Conservation (phyloP, 331 rosid species). For the Telfairia occidentalis region DNA sequence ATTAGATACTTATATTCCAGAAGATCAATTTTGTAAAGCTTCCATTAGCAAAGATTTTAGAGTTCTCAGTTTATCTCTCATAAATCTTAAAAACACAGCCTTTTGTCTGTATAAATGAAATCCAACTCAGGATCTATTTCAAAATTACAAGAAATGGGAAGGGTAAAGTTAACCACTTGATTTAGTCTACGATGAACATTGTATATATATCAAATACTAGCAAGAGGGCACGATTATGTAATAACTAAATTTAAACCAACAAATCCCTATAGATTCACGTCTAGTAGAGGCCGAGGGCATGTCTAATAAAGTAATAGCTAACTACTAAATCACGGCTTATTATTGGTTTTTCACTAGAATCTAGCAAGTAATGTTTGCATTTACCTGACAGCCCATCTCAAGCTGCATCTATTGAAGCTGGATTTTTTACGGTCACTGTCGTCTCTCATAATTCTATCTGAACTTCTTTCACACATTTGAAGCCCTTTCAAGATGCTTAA, state of each 20-base stretch:
- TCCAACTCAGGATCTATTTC: neutral
- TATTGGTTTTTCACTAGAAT: neutral
- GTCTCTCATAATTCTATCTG: conserved; percentile 20
- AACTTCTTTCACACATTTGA: conserved; percentile 24
- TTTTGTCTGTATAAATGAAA: neutral
- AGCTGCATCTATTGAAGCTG: conserved; percentile 25
- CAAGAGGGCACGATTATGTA: neutral
- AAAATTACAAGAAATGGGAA: neutral
- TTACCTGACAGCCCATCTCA: conserved; percentile 43
- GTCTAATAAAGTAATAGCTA: neutral
- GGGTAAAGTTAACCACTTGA: neutral
- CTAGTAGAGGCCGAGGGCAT: neutral
- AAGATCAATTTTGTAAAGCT: neutral
- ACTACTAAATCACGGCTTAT: neutral
- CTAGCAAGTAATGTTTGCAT: conserved; percentile 16
- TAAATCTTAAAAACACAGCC: neutral
- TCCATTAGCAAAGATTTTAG: neutral
- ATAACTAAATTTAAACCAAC: neutral
- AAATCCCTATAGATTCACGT: neutral
- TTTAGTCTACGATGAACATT: neutral
- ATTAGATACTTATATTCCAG: neutral
- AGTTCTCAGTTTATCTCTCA: neutral
- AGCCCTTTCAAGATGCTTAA: conserved; percentile 36
- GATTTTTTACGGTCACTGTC: conserved; percentile 18
- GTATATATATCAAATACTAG: neutral